phyloP scores from a whole-genome alignment of 179 eudicot genomes.

The Drosera spatulata region DNA sequence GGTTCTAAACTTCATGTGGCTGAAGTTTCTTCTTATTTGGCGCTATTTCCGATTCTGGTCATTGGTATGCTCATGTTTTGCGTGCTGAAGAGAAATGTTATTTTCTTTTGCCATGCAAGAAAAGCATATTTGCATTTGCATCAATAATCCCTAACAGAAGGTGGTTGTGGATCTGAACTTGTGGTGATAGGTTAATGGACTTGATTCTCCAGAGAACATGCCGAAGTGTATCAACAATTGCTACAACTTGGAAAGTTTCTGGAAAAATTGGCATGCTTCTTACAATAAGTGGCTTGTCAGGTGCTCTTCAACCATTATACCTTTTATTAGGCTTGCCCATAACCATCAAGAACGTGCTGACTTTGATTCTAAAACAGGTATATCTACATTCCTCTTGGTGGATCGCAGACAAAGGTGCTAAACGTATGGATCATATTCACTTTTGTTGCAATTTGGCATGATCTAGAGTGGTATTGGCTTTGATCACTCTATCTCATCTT shows the following conservation, averaged over 20 bases:
- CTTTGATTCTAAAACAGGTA: constrained; percentile 36
- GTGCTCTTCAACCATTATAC: constrained; percentile 24
- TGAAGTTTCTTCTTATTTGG: constrained; percentile 92
- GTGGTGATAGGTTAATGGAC: constrained; percentile 48
- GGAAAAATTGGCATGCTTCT: constrained; percentile 99
- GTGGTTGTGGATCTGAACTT: not conserved
- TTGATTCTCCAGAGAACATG: constrained; percentile 95
- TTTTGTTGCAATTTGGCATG: constrained; percentile 98
- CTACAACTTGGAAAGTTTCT: constrained; percentile 79
- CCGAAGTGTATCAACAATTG: constrained; percentile 95
- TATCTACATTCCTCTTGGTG: constrained; percentile 95
- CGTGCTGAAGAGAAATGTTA: not conserved
- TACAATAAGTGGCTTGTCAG: constrained; percentile 98
- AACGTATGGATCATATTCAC: constrained; percentile 97
- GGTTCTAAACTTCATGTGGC: constrained; percentile 99
- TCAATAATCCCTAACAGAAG: not conserved
- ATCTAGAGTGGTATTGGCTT: constrained; percentile 73
- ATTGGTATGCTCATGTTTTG: constrained; percentile 36
- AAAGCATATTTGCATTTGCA: not conserved
- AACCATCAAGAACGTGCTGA: constrained; percentile 2
- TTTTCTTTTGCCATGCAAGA: not conserved
- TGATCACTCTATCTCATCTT: not conserved
- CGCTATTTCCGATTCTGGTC: constrained; percentile 92
- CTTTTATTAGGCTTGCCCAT: not conserved
- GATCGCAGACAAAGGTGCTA: constrained; percentile 67